These are phyloP conservation scores for Flaveria bidentis DNA, from an alignment of 129 eudicot genomes.

Conservation along the genomic window DNA sequence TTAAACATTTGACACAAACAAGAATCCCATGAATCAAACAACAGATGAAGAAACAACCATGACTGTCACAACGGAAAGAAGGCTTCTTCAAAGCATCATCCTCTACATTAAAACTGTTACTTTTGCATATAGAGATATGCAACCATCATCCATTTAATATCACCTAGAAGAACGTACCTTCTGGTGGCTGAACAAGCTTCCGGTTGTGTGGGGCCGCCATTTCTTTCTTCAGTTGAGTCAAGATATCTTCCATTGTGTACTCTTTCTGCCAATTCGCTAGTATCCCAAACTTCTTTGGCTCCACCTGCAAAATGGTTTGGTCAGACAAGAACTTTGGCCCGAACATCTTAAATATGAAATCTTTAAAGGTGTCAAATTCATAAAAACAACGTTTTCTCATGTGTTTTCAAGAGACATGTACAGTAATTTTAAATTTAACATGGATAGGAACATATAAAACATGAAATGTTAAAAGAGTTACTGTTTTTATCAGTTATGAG, in stretches of 20 bases:
- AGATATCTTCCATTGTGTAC: constrained; percentile 72
- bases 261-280: constrained; percentile 71
- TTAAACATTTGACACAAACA: constrained; percentile 41
- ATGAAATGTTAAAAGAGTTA: no score
- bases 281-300: constrained; percentile 62
- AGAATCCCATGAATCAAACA: constrained; percentile 46
- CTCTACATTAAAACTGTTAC: constrained; percentile 36
- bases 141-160: constrained; percentile 10
- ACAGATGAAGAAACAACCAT: constrained; percentile 26
- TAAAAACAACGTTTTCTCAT: background rate
- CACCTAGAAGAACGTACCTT: constrained; percentile 64
- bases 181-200: constrained; percentile 78
- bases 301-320: constrained; percentile 49
- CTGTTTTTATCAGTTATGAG: no score
- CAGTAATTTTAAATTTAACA: no score
- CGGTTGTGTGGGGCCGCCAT: constrained; percentile 74
- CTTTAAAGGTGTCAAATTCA: background rate
- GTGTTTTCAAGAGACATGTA: no score
- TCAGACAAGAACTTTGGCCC: background rate
- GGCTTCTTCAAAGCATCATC: constrained; percentile 23
- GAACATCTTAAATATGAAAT: background rate
- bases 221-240: constrained; percentile 61
- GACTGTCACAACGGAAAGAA: constrained; percentile 30
- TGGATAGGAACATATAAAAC: no score
- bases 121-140: constrained; percentile 34